phyloP scores from a whole-genome alignment of 1,139 yeast genomes.

The Geotrichum fermentans region DNA sequence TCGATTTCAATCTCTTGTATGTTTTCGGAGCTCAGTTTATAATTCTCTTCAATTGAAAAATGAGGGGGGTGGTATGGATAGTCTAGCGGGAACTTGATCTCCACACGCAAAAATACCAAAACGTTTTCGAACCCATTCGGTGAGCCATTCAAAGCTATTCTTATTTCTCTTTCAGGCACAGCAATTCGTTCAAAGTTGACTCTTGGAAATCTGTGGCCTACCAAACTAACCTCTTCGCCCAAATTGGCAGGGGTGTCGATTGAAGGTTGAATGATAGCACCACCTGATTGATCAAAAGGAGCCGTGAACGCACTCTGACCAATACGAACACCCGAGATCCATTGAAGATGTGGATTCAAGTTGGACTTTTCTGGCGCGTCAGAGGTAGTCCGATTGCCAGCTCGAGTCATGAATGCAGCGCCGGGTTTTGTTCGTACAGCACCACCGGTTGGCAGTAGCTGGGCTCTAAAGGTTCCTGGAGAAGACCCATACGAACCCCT shows the following conservation, averaged over 20 bases:
- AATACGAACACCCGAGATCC: conserved; percentile 90
- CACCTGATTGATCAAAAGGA: conserved; percentile 28
- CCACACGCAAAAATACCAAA: conserved; percentile 64
- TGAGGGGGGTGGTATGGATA: conserved; percentile 64
- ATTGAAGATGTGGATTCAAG: conserved; percentile 54
- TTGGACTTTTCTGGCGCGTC: conserved; percentile 26
- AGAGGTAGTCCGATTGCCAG: conserved; percentile 20
- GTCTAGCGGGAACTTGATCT: conserved; percentile 58
- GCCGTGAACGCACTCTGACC: conserved; percentile 50
- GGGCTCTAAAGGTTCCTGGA: conserved; percentile 15
- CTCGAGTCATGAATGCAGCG: conserved; percentile 20
- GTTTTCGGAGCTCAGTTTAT: conserved; percentile 51
- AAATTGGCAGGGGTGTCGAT: conserved; percentile 55
- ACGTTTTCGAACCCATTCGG: conserved; percentile 43
- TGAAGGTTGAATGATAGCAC: conserved; percentile 27
- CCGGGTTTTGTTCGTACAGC: conserved; percentile 15
- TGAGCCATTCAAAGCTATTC: conserved; percentile 76
- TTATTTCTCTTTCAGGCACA: conserved; percentile 77
- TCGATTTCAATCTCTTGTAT: conserved; percentile 48
- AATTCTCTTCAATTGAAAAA: conserved; percentile 75
- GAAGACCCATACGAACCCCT: conserved; percentile 18
- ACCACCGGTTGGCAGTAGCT: conserved; percentile 5
- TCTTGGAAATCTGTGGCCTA: conserved; percentile 87
- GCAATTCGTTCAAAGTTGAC: conserved; percentile 81
- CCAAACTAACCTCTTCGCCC: conserved; percentile 86